Conservation (phyloP, 345 rosid genomes). For the Melaleuca quinquenervia region DNA sequence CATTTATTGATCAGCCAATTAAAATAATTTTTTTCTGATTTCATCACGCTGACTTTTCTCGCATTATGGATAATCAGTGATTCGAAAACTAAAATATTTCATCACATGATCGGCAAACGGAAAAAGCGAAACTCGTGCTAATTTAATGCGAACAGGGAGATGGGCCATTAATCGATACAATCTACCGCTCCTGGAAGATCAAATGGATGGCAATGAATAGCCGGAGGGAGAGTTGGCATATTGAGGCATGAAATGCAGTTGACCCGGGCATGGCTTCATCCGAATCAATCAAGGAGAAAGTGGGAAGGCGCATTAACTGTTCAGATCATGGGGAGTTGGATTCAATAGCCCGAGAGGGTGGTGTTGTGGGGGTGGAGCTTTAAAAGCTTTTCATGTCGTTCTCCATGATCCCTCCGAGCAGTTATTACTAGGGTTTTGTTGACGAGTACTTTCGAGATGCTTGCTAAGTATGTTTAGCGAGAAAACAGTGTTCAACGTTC, state of each 20-base stretch:
- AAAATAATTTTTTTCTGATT: not conserved
- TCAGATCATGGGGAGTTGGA: not conserved
- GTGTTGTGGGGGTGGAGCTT: slow-evolving; percentile 20
- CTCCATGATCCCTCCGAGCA: not conserved
- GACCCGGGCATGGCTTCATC: not conserved
- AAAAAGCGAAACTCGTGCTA: not conserved
- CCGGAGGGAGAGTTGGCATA: not conserved
- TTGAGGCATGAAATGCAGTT: not conserved
- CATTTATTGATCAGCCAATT: not conserved
- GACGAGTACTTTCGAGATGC: not conserved
- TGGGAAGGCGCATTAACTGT: not conserved
- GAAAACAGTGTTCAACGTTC: not conserved
- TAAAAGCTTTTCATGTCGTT: slow-evolving; percentile 15
- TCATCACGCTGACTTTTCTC: not conserved
- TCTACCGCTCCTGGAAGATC: not conserved
- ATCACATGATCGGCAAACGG: not conserved
- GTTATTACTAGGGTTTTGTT: not conserved
- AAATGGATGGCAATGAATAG: not conserved
- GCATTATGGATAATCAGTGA: not conserved
- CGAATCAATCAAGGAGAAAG: not conserved
- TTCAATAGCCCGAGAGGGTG: slow-evolving; percentile 8
- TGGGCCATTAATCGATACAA: not conserved
- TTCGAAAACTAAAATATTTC: not conserved
- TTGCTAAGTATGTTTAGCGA: not conserved
- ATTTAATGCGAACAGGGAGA: not conserved